Base-by-base conservation (phyloP, 208 protist species). In the Naegleria gruberi region DNA sequence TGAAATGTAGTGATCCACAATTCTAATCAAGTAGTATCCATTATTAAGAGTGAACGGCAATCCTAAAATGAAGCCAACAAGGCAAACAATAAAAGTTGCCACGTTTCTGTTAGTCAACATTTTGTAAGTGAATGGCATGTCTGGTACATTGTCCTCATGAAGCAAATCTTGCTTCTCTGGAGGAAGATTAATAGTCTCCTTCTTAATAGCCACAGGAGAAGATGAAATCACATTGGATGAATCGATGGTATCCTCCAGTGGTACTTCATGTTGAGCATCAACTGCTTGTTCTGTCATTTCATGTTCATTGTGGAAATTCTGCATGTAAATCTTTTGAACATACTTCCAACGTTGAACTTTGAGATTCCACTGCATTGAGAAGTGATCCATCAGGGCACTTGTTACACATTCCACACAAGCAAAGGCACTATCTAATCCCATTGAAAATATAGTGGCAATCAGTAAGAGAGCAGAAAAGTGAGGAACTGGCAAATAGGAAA, bases 1-100 rank as follows among this genome's bases (percentile, higher is more conserved):
- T 55, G 30, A 41, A 45, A 87, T 37, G n/a, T 41, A 87, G n/a
- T 87, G 43, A 87, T 87, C 82, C 12, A 87, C 82, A 30, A 55
- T 37, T 8, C 43, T 19, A 37, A 87, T 55, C 23, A 87, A 87
- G 55, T 55, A 87, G 12, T 41, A 55, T 45, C 82, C 82, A 55
- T 87, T 87, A 7, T 15, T 55, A 40, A 87, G 26, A 15, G 43
- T 55, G 43, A 41, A 87, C 37, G 82, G 82, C 5, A 87, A 37
- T 41, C 82, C 82, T 34, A 40, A 8, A 19, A 87, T 34, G n/a
- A 87, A 87, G 19, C 82, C 82, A 1, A 51, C 4, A 5, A 55
- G 3, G 30, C 82, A 87, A 41, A 55, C 43, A 8, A 40, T 2
- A 15, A 55, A n/a, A 12, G 44, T 5, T 40, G 55, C 44, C 2